phyloP scores from a whole-genome alignment of 106 monocot species.

The Narthecium ossifragum region DNA sequence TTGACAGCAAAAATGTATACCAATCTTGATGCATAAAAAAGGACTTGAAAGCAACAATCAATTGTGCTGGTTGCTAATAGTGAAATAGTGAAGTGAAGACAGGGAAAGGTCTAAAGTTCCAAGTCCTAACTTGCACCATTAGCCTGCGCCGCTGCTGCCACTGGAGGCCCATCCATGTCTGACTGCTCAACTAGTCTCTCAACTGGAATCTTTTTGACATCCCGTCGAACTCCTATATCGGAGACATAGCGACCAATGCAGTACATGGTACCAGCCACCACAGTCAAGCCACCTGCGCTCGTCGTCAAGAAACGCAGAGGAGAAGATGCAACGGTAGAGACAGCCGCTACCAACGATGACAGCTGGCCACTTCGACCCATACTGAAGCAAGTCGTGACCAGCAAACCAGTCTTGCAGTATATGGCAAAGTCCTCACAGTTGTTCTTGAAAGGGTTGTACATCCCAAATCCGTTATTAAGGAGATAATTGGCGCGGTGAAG shows the following conservation, averaged over 20 bases:
- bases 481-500: slow-evolving; percentile 70
- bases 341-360: slow-evolving; percentile 42
- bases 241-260: slow-evolving; percentile 50
- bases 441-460: slow-evolving; percentile 74
- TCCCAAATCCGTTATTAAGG: slow-evolving; percentile 63
- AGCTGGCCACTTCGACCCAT: slow-evolving; percentile 72
- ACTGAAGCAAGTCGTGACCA: slow-evolving; percentile 37
- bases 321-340: slow-evolving; percentile 38
- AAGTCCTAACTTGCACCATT: too few species aligned
- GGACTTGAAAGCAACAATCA: too few species aligned
- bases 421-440: slow-evolving; percentile 98
- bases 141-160: neutral
- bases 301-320: slow-evolving; percentile 53
- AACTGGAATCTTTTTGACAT: slow-evolving; percentile 54
- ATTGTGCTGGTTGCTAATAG: too few species aligned
- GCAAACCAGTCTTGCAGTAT: slow-evolving; percentile 84
- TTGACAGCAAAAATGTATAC: too few species aligned
- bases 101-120: too few species aligned
- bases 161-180: neutral
- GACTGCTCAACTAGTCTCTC: slow-evolving; percentile 34
- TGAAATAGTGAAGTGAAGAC: too few species aligned
- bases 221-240: slow-evolving; percentile 63
- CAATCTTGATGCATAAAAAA: too few species aligned
- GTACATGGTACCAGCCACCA: slow-evolving; percentile 51
- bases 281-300: slow-evolving; percentile 29